phyloP scores from a whole-genome alignment of 1,139 yeast species.

The Nakaseomyces uthaithaninus region DNA sequence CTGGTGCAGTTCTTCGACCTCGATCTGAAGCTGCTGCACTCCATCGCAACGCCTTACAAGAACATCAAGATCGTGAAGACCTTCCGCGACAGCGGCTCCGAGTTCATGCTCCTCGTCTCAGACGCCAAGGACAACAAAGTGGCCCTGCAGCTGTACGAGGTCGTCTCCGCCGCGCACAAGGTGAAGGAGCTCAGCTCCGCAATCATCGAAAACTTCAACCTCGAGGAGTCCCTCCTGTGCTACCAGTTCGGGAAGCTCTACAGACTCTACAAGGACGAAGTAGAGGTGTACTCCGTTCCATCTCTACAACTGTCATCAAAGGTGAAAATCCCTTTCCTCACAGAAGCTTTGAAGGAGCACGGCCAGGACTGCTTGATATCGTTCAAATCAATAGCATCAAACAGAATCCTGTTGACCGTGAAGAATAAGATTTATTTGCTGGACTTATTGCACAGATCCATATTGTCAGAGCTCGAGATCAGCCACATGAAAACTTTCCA shows the following conservation, averaged over 20 bases:
- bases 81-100: conserved; percentile 17
- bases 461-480: conserved; percentile 32
- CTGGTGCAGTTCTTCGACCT: conserved; percentile 34
- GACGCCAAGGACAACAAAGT: conserved; percentile 19
- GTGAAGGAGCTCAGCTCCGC: conserved; percentile 24
- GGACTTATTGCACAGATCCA: conserved; percentile 38
- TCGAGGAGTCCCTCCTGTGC: conserved; percentile 19
- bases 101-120: conserved; percentile 20
- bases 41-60: conserved; percentile 21
- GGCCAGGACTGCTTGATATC: conserved; percentile 21
- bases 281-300: conserved; percentile 26
- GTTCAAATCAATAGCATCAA: conserved; percentile 29
- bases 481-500: conserved; percentile 29
- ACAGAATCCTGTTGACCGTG: conserved; percentile 35
- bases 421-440: conserved; percentile 33
- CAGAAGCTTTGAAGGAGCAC: conserved; percentile 8
- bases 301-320: conserved; percentile 27
- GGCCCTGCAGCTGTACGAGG: conserved; percentile 23
- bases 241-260: conserved; percentile 27
- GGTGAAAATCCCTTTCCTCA: conserved; percentile 22
- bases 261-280: conserved; percentile 17
- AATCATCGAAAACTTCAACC: conserved; percentile 21
- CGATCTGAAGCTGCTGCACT: conserved; percentile 19
- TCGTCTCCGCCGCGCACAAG: conserved; percentile 10
- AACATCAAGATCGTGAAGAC: conserved; percentile 20